These are phyloP conservation scores for Xylaria cubensis DNA, from an alignment of 495 filamentous ascomycete genomes.

Conservation along the genomic window DNA sequence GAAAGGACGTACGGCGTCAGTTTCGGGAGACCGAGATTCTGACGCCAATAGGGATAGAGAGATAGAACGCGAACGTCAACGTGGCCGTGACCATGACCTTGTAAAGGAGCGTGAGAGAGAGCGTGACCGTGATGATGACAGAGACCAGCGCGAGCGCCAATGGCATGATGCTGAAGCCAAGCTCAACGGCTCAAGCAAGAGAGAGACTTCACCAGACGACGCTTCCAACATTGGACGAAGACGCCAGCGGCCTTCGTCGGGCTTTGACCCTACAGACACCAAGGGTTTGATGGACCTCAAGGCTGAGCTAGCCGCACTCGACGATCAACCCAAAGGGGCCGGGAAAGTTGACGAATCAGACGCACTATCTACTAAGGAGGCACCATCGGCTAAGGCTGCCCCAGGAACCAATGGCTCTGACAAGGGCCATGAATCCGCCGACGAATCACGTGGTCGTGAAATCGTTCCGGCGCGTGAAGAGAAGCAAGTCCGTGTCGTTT, in stretches of 20 bases:
- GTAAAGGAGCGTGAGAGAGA: conserved; percentile 27
- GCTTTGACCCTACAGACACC: conserved; percentile 60
- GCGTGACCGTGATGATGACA: conserved; percentile 31
- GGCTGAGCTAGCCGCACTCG: conserved; percentile 50
- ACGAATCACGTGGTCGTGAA: conserved; percentile 51
- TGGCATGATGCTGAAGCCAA: conserved; percentile 39
- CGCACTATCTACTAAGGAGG: conserved; percentile 35
- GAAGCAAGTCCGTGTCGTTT: conserved; percentile 60
- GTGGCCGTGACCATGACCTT: conserved; percentile 27
- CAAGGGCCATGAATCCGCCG: conserved; percentile 39
- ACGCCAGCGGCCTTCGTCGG: conserved; percentile 41
- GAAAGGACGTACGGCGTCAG: conserved; percentile 31
- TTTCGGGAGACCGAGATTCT: conserved; percentile 42
- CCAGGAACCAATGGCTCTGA: conserved; percentile 30
- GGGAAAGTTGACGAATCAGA: conserved; percentile 36
- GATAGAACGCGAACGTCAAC: conserved; percentile 29
- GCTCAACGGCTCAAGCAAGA: conserved; percentile 35
- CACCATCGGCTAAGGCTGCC: conserved; percentile 31
- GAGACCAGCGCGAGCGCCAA: conserved; percentile 31
- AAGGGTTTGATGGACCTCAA: conserved; percentile 54
- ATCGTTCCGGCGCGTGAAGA: conserved; percentile 31
- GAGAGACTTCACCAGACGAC: conserved; percentile 33
- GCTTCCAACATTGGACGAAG: conserved; percentile 38
- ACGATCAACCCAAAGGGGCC: conserved; percentile 41
- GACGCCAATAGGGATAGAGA: conserved; percentile 22